Base-by-base conservation (phyloP, 352 stramenopile species). In the Aphanomyces euteiches region DNA sequence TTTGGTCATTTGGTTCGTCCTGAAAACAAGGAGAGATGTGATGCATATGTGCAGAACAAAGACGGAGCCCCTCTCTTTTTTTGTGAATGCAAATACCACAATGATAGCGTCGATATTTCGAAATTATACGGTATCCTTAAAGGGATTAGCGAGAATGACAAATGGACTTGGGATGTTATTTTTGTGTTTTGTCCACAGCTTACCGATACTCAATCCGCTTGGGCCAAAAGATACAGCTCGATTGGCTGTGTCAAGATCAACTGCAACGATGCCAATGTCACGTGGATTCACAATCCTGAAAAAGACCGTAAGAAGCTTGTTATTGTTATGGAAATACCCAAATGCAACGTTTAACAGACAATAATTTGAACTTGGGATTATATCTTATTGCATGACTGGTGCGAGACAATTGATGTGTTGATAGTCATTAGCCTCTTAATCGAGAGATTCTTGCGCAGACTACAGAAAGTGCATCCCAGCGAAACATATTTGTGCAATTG, bases 1-100 rank as follows among this genome's bases (percentile, higher is more conserved):
- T 60, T 43, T n/a, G 54, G 54, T 60, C 28, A 60, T 60, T 60
- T 60, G 28, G 17, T 43, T 60, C 54, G 54, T 60, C 10, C 54
- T n/a, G 10, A 12, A 1, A 41, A 60, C 37, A 41, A n/a, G 10
- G 54, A 60, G 15, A 37, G 54, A 41, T 60, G 54, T n/a, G 54
- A 60, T 60, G 37, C 19, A 2, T 60, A 60, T 41, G 37, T 60
- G 28, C 10, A 3, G 2, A 15, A 60, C 54, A 12, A 15, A 60
- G 28, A 2, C 28, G 54, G 19, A 60, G 17, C 2, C 10, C 10
- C 54, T 10, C 28, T 60, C 2, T 60, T 60, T 41, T 19, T 60
- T 60, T 60, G 28, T 60, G 54, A 60, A 60, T 60, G 54, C 54
- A 60, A 60, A 41, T 60, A 60, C 17, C 19, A 19, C 10, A 2